Conservation (phyloP, 78 protist species). For the Dictyostelium intermedium region DNA sequence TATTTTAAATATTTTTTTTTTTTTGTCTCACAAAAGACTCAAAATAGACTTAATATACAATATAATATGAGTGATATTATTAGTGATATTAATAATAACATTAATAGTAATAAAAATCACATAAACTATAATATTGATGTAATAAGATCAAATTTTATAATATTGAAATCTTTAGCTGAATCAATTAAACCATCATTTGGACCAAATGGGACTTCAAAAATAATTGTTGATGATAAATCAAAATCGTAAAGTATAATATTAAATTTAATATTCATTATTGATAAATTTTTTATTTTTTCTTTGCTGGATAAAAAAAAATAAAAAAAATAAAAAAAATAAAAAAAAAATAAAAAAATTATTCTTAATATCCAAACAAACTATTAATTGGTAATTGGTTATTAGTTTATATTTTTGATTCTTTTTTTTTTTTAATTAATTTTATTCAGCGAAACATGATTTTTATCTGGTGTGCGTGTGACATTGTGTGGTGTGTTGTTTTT, state of each 20-base stretch:
- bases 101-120: not conserved
- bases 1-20: not conserved
- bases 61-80: not conserved
- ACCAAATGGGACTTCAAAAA: slow-evolving; percentile 7
- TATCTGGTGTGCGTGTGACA: too few species aligned
- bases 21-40: not conserved
- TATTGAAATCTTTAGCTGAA: slow-evolving; percentile 5
- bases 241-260: not conserved
- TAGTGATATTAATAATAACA: too few species aligned
- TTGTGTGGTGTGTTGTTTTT: not conserved
- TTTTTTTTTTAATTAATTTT: too few species aligned
- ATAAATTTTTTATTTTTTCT: not conserved
- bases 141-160: slow-evolving; percentile 19
- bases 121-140: not conserved
- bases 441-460: too few species aligned
- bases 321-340: too few species aligned
- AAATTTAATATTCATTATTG: not conserved
- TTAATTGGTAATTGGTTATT: too few species aligned
- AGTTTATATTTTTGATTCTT: too few species aligned
- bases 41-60: too few species aligned
- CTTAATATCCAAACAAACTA: too few species aligned
- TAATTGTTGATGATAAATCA: slow-evolving; percentile 13
- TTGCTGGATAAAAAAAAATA: not conserved
- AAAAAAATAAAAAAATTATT: too few species aligned
- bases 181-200: slow-evolving; percentile 6